A percentile compares a stretch with the other conserved stretches of the same genome.
Evolutionary conservation across 2,329 filamentous ascomycete species (phyloP).

Genomic region (Trichoderma sp.): DNA sequence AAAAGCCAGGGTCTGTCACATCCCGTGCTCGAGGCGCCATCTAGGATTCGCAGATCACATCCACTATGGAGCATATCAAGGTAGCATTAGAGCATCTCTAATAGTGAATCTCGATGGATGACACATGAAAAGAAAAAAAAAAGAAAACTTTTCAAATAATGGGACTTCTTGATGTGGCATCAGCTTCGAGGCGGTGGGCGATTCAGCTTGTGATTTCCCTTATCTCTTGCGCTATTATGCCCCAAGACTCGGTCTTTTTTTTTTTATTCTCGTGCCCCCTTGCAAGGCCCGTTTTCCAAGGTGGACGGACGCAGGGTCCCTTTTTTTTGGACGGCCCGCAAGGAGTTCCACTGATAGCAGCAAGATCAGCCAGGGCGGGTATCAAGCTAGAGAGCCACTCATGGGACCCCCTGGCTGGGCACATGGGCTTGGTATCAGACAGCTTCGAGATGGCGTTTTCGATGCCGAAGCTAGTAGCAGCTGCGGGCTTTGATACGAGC

Average conservation of each 20-base stretch:
- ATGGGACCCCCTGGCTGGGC: background rate
- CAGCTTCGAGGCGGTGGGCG: background rate
- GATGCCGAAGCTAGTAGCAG: background rate
- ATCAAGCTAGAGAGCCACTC: background rate
- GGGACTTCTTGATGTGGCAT: background rate
- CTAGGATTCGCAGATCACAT: constrained; percentile 17
- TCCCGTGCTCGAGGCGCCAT: constrained; percentile 11
- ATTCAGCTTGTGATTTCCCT: background rate
- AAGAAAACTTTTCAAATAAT: background rate
- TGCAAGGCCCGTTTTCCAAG: background rate
- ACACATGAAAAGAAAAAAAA: background rate
- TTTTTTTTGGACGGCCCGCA: constrained; percentile 12
- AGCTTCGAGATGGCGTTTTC: background rate
- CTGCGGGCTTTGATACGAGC: background rate
- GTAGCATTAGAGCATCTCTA: background rate
- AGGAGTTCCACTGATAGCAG: constrained; percentile 6
- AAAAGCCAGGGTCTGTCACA: background rate
- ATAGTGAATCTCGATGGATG: background rate
- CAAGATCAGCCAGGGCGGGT: constrained; percentile 13
- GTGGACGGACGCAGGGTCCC: constrained; percentile 5
- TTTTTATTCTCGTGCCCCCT: background rate
- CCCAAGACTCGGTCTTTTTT: background rate
- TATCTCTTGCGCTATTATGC: background rate
- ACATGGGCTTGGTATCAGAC: constrained; percentile 4
- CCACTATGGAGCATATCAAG: constrained; percentile 9